Evolutionary conservation across 2,329 filamentous ascomycete genomes (phyloP).

Genomic region (Colletotrichum acutatum): DNA sequence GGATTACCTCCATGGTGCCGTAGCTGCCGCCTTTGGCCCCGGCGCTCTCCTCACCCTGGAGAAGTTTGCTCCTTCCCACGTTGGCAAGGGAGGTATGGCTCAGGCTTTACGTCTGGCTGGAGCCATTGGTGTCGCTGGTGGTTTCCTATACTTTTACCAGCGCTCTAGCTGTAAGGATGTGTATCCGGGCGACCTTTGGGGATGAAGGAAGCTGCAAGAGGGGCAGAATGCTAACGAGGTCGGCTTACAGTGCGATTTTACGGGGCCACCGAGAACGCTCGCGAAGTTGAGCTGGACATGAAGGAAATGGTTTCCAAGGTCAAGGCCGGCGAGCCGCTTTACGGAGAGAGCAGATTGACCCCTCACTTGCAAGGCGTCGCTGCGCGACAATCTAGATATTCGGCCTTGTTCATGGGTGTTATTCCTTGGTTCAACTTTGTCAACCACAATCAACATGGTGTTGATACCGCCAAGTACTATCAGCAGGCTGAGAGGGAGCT

Average conservation of each 20-base stretch:
- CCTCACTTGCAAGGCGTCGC: slow-evolving; percentile 96
- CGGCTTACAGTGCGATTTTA: slow-evolving; percentile 84
- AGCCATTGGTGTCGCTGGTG: slow-evolving; percentile 78
- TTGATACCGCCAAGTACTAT: slow-evolving; percentile 99
- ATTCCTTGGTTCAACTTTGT: slow-evolving; percentile 99
- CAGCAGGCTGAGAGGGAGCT: slow-evolving; percentile 93
- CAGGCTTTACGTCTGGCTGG: slow-evolving; percentile 83
- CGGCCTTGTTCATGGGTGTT: slow-evolving; percentile 83
- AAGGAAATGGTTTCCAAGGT: slow-evolving; percentile 97
- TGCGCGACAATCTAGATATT: slow-evolving; percentile 91
- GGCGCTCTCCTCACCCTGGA: slow-evolving; percentile 83
- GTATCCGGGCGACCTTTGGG: neutral
- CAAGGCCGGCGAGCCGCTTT: slow-evolving; percentile 89
- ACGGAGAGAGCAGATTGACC: slow-evolving; percentile 81
- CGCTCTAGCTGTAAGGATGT: slow-evolving; percentile 78
- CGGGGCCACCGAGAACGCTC: slow-evolving; percentile 90
- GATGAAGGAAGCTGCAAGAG: neutral
- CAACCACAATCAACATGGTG: slow-evolving; percentile 94
- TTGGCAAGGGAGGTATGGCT: slow-evolving; percentile 84
- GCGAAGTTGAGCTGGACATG: slow-evolving; percentile 97
- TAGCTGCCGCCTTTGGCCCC: slow-evolving; percentile 78
- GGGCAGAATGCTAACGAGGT: neutral
- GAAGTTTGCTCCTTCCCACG: slow-evolving; percentile 84
- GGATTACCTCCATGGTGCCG: slow-evolving; percentile 81
- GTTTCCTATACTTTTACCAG: slow-evolving; percentile 87